Base-by-base conservation (phyloP, 2,329 filamentous ascomycete species). In the Shiraia sp. region DNA sequence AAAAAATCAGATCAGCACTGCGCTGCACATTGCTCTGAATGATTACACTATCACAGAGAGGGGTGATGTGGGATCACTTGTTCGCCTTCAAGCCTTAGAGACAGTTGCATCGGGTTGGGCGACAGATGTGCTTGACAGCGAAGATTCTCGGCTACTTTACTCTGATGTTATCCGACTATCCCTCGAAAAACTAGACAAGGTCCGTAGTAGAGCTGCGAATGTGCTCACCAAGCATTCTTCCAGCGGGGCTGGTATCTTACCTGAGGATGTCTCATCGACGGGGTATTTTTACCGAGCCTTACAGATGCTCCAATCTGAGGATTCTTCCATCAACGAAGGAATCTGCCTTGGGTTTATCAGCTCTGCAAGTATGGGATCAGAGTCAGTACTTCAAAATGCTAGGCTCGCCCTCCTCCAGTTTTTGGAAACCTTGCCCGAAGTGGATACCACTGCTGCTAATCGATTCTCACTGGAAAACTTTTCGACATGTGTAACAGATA, bases 11-110 rank as follows among this genome's bases (percentile, higher is more conserved):
- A 51, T 71, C 14, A 45, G 51, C 6, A 52, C 41, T 16, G 67
- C 68, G 6, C 42, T 72, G 6, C 60, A 67, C 19, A 57, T 59
- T 19, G 72, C 85, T 0, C 71, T 99, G 19, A 86, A 92, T 52
- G 91, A 99, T 64, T 97, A 97, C 61, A 95, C 89, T 0, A 91
- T 89, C 3, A 92, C 89, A 53, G 85, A 91, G 10, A 79, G 90
- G 42, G 93, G 93, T 12, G 93, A 99, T 61, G 80, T 97, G 34
- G 93, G 93, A 4, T 95, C 91, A 0, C 81, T 91, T 37, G 87
- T 95, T 3, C 81, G 93, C 3, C 74, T 92, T 4, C 86, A 91
- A 66, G 91, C 89, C 16, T 78, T 96, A 10, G 79, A 81, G 45
- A 82, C 82, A 2, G 75, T 90, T 2, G 82, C 79, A 71, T 63